phyloP scores from a whole-genome alignment of 805 yeast species.

The Candida endomychidarum region DNA sequence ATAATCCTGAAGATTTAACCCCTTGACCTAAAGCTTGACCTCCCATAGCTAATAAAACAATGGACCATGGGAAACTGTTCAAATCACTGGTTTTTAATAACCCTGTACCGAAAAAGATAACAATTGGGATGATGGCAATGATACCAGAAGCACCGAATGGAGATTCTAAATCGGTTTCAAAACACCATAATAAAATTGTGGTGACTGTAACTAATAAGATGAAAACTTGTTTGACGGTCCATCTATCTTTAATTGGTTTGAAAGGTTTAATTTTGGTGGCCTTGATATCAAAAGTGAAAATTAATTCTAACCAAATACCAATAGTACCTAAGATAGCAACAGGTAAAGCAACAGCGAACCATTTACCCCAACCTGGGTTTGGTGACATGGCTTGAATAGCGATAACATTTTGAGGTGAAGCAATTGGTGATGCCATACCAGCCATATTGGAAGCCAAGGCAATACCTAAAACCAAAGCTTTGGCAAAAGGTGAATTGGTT shows the following conservation, averaged over 20 bases:
- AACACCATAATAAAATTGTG: constrained; percentile 52
- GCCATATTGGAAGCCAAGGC: constrained; percentile 93
- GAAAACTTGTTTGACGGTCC: constrained; percentile 46
- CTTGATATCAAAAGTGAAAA: constrained; percentile 57
- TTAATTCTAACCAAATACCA: constrained; percentile 69
- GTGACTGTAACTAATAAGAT: constrained; percentile 40
- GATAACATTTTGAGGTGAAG: constrained; percentile 94
- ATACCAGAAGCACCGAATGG: constrained; percentile 51
- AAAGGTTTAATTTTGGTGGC: constrained; percentile 49
- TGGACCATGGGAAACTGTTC: constrained; percentile 55
- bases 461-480: constrained; percentile 84
- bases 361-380: constrained; percentile 82
- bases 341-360: constrained; percentile 90
- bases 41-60: constrained; percentile 55
- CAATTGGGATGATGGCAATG: constrained; percentile 48
- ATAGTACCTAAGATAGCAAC: constrained; percentile 64
- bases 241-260: constrained; percentile 46
- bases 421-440: constrained; percentile 97
- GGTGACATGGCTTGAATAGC: constrained; percentile 88
- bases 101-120: constrained; percentile 51
- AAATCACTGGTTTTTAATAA: constrained; percentile 47
- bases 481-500: constrained; percentile 71
- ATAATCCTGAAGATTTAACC: constrained; percentile 48
- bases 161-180: constrained; percentile 40
- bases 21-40: constrained; percentile 55